Evolutionary conservation across 768 basidiomycete species (phyloP).

Genomic region (Fomitopsis pulvina): DNA sequence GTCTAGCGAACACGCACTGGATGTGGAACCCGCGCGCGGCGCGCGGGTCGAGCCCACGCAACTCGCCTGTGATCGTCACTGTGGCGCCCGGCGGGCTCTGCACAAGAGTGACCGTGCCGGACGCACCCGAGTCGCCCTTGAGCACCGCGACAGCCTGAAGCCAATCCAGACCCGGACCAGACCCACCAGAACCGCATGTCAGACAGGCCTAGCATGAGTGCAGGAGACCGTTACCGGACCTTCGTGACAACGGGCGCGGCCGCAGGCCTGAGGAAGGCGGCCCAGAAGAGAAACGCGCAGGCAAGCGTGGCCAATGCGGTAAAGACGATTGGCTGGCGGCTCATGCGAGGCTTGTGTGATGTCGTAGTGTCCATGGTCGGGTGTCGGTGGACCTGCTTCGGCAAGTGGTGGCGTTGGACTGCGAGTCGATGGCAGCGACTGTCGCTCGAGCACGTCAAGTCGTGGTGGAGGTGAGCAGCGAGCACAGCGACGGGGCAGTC

Average conservation of each 20-base stretch:
- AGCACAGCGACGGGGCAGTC: too few relatives aligned
- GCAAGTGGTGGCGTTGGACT: too few relatives aligned
- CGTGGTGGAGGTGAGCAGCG: too few relatives aligned
- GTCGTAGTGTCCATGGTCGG: too few relatives aligned
- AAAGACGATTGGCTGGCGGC: slow-evolving; percentile 14
- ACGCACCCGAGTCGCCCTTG: slow-evolving; percentile 50
- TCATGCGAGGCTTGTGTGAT: slow-evolving; percentile 8
- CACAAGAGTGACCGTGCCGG: slow-evolving; percentile 60
- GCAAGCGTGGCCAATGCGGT: slow-evolving; percentile 15
- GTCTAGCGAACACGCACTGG: slow-evolving; percentile 45
- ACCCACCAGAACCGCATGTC: too few relatives aligned
- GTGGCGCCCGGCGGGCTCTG: slow-evolving; percentile 44
- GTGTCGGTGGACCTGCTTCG: too few relatives aligned
- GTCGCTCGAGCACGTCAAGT: too few relatives aligned
- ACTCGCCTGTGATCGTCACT: slow-evolving; percentile 55
- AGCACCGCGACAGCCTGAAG: slow-evolving; percentile 53
- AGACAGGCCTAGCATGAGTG: too few relatives aligned
- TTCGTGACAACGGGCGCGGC: slow-evolving; percentile 12
- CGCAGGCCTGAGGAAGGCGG: slow-evolving; percentile 10
- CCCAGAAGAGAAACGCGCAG: slow-evolving; percentile 16
- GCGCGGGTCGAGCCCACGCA: slow-evolving; percentile 52
- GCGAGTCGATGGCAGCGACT: too few relatives aligned
- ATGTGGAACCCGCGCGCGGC: slow-evolving; percentile 72
- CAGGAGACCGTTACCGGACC: too few relatives aligned
- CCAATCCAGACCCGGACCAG: too few relatives aligned